These are phyloP conservation scores for Talaromyces thailandensis DNA, from an alignment of 495 filamentous ascomycete species.

Conservation along the genomic window DNA sequence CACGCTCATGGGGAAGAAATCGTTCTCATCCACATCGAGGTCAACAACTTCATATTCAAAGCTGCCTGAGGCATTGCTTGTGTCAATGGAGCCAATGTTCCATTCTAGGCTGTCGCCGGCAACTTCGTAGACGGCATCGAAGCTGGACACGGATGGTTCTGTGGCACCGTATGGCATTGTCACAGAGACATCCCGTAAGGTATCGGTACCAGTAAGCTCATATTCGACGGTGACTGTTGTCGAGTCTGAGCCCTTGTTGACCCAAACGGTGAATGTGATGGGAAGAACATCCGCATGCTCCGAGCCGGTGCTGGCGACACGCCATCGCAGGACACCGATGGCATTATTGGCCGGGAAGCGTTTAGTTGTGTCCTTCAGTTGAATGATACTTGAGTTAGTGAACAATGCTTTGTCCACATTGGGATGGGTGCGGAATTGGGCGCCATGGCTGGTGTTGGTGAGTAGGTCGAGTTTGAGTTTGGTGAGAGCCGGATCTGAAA, in stretches of 20 bases:
- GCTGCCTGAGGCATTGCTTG: slow-evolving; percentile 68
- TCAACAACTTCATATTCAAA: slow-evolving; percentile 92
- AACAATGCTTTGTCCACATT: slow-evolving; percentile 87
- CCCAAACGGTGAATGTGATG: slow-evolving; percentile 93
- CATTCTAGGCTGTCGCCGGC: slow-evolving; percentile 89
- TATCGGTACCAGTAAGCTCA: slow-evolving; percentile 69
- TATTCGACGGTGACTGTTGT: slow-evolving; percentile 89
- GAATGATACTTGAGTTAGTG: slow-evolving; percentile 66
- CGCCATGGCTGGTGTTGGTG: slow-evolving; percentile 64
- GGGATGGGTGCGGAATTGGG: slow-evolving; percentile 85
- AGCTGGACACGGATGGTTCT: slow-evolving; percentile 83
- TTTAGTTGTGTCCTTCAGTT: slow-evolving; percentile 72
- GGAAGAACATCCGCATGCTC: slow-evolving; percentile 67
- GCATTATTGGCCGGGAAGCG: slow-evolving; percentile 88
- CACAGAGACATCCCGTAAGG: slow-evolving; percentile 74
- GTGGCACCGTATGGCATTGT: slow-evolving; percentile 74
- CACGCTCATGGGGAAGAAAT: slow-evolving; percentile 96
- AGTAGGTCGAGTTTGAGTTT: slow-evolving; percentile 77
- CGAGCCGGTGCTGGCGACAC: slow-evolving; percentile 59
- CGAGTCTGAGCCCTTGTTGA: slow-evolving; percentile 73
- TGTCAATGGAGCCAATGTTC: slow-evolving; percentile 76
- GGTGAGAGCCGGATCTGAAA: slow-evolving; percentile 76
- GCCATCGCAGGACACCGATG: slow-evolving; percentile 85
- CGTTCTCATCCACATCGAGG: slow-evolving; percentile 67
- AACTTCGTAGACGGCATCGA: slow-evolving; percentile 90